Evolutionary conservation across 2,329 filamentous ascomycete species (phyloP).

Genomic region (Ophiocordyceps camponoti-saundersi): DNA sequence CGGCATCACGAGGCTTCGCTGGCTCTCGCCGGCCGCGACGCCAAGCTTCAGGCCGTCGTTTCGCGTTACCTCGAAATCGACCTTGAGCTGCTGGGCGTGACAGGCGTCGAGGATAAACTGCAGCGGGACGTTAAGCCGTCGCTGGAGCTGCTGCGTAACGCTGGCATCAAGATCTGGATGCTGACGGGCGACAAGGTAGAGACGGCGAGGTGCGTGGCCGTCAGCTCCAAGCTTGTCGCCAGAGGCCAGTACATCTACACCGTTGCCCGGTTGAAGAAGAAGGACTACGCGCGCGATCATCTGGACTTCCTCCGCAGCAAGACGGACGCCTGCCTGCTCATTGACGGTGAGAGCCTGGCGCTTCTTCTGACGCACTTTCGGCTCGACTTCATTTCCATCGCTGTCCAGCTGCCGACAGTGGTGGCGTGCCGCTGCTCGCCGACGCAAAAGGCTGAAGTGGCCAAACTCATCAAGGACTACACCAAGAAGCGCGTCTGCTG

Average conservation of each 20-base stretch:
- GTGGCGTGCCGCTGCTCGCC: constrained; percentile 94
- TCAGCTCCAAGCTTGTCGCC: constrained; percentile 85
- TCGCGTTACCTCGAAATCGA: constrained; percentile 70
- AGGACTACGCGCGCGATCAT: constrained; percentile 72
- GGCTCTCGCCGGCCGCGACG: constrained; percentile 63
- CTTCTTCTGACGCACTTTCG: constrained; percentile 73
- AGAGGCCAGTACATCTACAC: constrained; percentile 94
- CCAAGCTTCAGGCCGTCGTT: constrained; percentile 64
- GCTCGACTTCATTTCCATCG: constrained; percentile 71
- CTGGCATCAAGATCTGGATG: constrained; percentile 99
- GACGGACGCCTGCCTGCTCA: constrained; percentile 72
- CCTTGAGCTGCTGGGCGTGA: constrained; percentile 88
- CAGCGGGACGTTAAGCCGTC: constrained; percentile 93
- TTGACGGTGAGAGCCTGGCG: constrained; percentile 81
- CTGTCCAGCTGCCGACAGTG: constrained; percentile 76
- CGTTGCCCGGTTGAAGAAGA: constrained; percentile 67
- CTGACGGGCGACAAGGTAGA: constrained; percentile 97
- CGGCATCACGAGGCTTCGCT: constrained; percentile 68
- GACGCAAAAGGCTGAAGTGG: constrained; percentile 90
- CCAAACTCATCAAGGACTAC: constrained; percentile 72
- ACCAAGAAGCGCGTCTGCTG: constrained; percentile 94
- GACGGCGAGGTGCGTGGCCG: constrained; percentile 87
- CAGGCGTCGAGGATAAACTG: constrained; percentile 91
- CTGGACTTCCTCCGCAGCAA: constrained; percentile 81
- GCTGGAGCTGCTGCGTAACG: constrained; percentile 84